Evolutionary conservation across 345 rosid genomes (phyloP).

Genomic region (Heritiera littoralis): DNA sequence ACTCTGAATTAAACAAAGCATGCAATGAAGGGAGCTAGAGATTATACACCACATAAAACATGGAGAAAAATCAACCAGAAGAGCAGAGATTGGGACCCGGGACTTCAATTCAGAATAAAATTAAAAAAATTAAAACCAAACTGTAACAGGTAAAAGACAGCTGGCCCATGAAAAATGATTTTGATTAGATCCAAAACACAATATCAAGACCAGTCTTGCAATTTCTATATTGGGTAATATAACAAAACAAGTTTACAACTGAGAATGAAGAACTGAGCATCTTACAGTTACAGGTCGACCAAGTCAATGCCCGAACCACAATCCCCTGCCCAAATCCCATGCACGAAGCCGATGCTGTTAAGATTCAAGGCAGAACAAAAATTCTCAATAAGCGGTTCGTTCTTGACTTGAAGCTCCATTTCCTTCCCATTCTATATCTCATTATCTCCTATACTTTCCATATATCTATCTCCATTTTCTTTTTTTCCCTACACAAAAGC

Average conservation of each 20-base stretch:
- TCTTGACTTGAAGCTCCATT: constrained; percentile 80
- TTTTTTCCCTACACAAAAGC: not conserved
- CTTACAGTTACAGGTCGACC: constrained; percentile 19
- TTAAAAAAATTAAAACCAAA: not conserved
- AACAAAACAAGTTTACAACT: constrained; percentile 14
- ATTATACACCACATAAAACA: not conserved
- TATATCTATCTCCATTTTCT: not conserved
- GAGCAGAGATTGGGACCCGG: not conserved
- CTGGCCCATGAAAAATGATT: not conserved
- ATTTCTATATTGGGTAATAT: not conserved
- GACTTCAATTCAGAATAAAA: too few species aligned
- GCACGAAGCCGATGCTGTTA: not conserved
- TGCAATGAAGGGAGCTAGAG: not conserved
- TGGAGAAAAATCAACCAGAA: not conserved
- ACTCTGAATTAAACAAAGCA: not conserved
- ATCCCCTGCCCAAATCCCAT: constrained; percentile 36
- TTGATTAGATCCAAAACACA: not conserved
- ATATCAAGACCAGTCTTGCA: constrained; percentile 7
- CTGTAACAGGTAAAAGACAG: not conserved
- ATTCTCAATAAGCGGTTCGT: constrained; percentile 85
- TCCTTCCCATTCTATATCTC: not conserved
- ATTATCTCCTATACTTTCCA: not conserved
- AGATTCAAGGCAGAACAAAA: constrained; percentile 54
- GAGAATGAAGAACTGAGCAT: not conserved
- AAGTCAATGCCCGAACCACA: constrained; percentile 99